Evolutionary conservation across 2,329 filamentous ascomycete species (phyloP), one percentile per base, ranked within the genome.

Genomic region (Colletotrichum paranaense): DNA sequence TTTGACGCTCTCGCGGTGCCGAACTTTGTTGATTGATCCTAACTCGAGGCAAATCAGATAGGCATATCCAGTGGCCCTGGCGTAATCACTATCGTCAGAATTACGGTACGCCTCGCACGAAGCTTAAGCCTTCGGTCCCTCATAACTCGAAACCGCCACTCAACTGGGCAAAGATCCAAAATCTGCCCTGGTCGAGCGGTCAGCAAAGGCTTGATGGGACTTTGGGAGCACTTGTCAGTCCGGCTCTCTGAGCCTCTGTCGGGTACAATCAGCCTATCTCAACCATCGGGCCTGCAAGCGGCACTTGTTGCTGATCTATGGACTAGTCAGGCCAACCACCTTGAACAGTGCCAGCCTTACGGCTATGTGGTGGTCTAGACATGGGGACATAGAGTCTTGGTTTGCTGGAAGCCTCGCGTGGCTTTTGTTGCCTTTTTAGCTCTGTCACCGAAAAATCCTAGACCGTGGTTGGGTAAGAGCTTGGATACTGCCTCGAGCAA

Each of bases 51-150:
- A n/a, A n/a, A 24, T 3, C 5, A 4, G 24, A 8, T 5, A n/a
- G 38, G 49, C 24, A 28, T 24, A 16, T 14, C 16, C n/a, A 19
- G 19, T 65, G 8, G n/a, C 55, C 30, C 46, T 46, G 26, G 22
- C 11, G 14, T 38, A 24, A 52, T 70, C 70, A 70, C 19, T 35
- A 12, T 35, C 32, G 32, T 70, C 60, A 70, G 67, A 68, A 53
- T 24, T 56, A 42, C 35, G 28, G 30, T 6, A n/a, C 49, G 42
- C 42, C n/a, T 38, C 62, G 16, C 24, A n/a, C 60, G 35, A 12
- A 56, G 12, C 12, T 28, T 3, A 22, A 56, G n/a, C 11, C 42
- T 55, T 68, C 19, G 28, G 28, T 35, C 62, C 5, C 38, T 65
- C 7, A 56, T 16, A 12, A 56, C 22, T 32, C 26, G 8, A 14